phyloP scores from a whole-genome alignment of 495 filamentous ascomycete genomes.

The Annulohypoxylon bovei region DNA sequence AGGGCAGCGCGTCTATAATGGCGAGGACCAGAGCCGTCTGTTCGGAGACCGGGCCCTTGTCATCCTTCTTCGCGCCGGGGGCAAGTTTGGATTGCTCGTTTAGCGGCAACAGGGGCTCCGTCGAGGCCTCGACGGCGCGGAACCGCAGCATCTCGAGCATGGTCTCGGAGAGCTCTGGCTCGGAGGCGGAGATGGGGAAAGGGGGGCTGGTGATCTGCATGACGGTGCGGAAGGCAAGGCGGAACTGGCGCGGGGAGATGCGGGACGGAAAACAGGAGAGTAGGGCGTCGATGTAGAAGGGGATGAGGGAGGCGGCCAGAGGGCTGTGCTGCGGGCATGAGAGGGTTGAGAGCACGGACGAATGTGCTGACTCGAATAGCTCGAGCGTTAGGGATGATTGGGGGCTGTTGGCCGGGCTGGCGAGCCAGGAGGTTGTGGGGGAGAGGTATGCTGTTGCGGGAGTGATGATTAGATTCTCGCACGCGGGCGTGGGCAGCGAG shows the following conservation, averaged over 20 bases:
- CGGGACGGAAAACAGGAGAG: constrained; percentile 85
- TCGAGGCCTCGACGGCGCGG: constrained; percentile 65
- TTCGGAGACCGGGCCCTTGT: constrained; percentile 67
- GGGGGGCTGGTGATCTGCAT: constrained; percentile 88
- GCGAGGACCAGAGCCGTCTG: constrained; percentile 83
- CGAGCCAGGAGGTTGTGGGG: constrained; percentile 65
- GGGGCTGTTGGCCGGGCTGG: constrained; percentile 56
- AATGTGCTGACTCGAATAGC: constrained; percentile 94
- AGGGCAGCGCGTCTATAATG: constrained; percentile 83
- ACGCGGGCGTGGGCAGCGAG: constrained; percentile 68
- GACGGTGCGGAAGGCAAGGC: constrained; percentile 90
- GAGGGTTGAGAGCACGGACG: constrained; percentile 82
- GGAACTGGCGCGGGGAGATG: constrained; percentile 89
- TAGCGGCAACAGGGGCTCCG: constrained; percentile 46
- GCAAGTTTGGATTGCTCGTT: constrained; percentile 34
- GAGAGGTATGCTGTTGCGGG: constrained; percentile 82
- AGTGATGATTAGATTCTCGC: constrained; percentile 77
- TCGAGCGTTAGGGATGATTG: constrained; percentile 62
- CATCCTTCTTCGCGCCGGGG: not conserved
- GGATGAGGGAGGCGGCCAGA: constrained; percentile 76
- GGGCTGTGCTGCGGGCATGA: constrained; percentile 79
- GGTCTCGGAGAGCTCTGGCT: constrained; percentile 79
- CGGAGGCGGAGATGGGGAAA: constrained; percentile 71
- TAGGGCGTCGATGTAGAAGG: constrained; percentile 86
- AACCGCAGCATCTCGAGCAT: constrained; percentile 84